Percentiles rank a stretch among this genome's conserved stretches.
Evolutionary conservation across 176 grass and related monocot species (phyloP).

Genomic region (Lolium perenne): DNA sequence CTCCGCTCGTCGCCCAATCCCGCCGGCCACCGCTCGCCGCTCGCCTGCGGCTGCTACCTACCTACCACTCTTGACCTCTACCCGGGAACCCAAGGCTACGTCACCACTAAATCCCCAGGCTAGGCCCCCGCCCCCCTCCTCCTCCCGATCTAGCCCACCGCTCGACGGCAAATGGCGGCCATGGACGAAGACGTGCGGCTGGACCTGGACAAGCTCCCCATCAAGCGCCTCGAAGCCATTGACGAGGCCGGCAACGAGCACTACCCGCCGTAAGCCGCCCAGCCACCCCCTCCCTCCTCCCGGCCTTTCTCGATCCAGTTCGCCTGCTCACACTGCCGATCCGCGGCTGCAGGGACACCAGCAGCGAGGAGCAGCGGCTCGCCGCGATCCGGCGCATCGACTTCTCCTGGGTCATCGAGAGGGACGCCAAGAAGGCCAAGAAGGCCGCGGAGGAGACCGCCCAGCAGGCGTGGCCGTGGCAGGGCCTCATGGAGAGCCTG

Average conservation of each 20-base stretch:
- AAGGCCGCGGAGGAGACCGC: constrained; percentile 59
- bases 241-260: constrained; percentile 94
- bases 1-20: neutral
- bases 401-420: constrained; percentile 78
- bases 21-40: neutral
- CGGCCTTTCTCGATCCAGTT: neutral
- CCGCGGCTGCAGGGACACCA: constrained; percentile 53
- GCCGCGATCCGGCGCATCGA: constrained; percentile 75
- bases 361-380: constrained; percentile 82
- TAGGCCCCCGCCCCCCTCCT: neutral
- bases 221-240: constrained; percentile 85
- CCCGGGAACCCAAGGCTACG: neutral
- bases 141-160: neutral
- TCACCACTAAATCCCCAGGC: neutral
- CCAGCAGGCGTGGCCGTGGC: constrained; percentile 73
- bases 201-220: constrained; percentile 92
- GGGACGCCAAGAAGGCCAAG: constrained; percentile 80
- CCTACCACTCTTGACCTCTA: neutral
- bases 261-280: constrained; percentile 66
- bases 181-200: constrained; percentile 60
- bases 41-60: neutral
- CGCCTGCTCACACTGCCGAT: neutral
- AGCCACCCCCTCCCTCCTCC: neutral
- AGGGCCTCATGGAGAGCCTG: constrained; percentile 80
- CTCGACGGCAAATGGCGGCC: neutral